phyloP scores from a whole-genome alignment of 2,329 filamentous ascomycete genomes.

The Exutisphaerella laricina region DNA sequence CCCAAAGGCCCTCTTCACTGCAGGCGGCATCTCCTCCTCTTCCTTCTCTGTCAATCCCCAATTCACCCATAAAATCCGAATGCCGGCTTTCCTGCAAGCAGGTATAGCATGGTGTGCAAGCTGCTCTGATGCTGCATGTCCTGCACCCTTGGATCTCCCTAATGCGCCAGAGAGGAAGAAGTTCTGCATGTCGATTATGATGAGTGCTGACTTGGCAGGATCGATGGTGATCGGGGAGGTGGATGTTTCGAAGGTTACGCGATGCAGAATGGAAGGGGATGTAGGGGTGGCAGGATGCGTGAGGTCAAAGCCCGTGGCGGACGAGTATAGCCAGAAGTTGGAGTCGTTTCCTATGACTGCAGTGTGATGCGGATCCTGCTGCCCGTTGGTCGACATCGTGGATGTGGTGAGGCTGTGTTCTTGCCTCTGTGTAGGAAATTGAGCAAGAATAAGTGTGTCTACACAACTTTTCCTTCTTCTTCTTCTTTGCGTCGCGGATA shows the following conservation, averaged over 20 bases:
- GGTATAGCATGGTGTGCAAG: constrained; percentile 43
- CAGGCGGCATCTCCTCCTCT: constrained; percentile 47
- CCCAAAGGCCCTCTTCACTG: constrained; percentile 46
- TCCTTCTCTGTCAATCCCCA: constrained; percentile 54
- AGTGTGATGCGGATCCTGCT: constrained; percentile 4
- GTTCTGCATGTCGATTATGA: constrained; percentile 35
- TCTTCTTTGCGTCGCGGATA: too few species aligned
- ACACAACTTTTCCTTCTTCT: too few species aligned
- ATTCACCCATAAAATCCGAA: constrained; percentile 51
- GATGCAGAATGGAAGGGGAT: constrained; percentile 21
- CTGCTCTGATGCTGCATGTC: constrained; percentile 39
- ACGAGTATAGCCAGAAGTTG: constrained; percentile 45
- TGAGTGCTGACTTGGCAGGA: constrained; percentile 31
- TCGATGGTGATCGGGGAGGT: constrained; percentile 30
- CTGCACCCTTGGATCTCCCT: constrained; percentile 33
- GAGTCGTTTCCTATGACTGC: constrained; percentile 38
- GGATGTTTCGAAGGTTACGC: constrained; percentile 25
- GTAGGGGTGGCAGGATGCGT: constrained; percentile 37
- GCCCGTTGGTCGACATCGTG: constrained; percentile 8
- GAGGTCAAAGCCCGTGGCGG: constrained; percentile 41
- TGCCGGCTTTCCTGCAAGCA: constrained; percentile 46
- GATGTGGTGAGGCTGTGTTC: too few species aligned
- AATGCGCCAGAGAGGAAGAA: constrained; percentile 33
- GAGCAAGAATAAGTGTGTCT: too few species aligned
- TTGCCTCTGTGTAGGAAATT: too few species aligned